Base-by-base conservation (phyloP, 495 filamentous ascomycete genomes). In the Talaromyces ruber region DNA sequence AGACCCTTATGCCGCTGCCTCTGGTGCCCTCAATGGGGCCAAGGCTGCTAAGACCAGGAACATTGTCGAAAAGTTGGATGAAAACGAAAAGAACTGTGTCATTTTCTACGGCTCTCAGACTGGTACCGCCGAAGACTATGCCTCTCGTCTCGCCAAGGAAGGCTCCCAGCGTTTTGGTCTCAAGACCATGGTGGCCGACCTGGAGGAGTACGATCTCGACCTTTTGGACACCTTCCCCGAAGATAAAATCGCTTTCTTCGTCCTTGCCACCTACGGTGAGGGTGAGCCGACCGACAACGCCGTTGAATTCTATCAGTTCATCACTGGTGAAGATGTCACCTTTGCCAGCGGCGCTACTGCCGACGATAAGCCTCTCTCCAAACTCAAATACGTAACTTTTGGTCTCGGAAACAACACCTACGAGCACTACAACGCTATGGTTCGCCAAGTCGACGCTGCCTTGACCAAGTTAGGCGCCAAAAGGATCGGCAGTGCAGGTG, bases 401-500 rank as follows among this genome's bases (percentile, higher is more conserved):
- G 94, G 94, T 68, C 84, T 99, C 11, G 94, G 94, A 64, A 83
- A 99, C 81, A 99, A 99, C 78, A 99, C 94, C 26, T 99, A 99
- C 66, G 94, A 99, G 68, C 95, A 99, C 79, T 99, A 98, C 82
- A 97, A 99, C 76, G 88, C 90, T 39, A 96, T 99, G 91, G 93
- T 99, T 61, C 91, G 94, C 63, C 88, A 91, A 63, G 86, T 96
- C 62, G 85, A 96, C 72, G 83, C 86, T 64, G 87, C 88, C 34
- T 76, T 99, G 52, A 76, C 82, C 65, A 92, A 90, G 67, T 79
- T 93, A 28, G 94, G 94, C 62, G 94, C 89, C 21, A 81, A 82
- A 58, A 82, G 92, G 61, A 92, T 99, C 65, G 92, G 93, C 9
- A 78, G 85, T 45, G 91, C 92, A 30, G 94, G 94, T 69, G 94